Base-by-base conservation (phyloP, 2,329 filamentous ascomycete genomes). In the Lojkania enalia region DNA sequence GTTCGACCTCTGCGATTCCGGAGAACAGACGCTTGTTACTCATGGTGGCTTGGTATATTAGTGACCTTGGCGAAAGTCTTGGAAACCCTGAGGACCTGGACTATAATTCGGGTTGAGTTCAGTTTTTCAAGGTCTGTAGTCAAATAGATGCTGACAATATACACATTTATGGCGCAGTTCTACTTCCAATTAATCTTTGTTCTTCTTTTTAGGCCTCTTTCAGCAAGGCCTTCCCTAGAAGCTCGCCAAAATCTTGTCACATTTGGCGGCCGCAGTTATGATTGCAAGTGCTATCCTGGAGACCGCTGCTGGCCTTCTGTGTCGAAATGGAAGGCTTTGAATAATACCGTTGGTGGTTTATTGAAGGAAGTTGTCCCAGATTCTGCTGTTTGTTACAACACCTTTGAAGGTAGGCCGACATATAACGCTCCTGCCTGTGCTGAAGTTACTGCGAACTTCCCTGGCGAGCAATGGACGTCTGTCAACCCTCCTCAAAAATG, bases 331-430 rank as follows among this genome's bases (percentile, higher is more conserved):
- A 39, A 16, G 12, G 19, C 33, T 9, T 29, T 44, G 32, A 44
- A 44, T 33, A 39, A 9, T 7, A 44, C 41, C 13, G 41, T 44
- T 11, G 21, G 21, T 9, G 33, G 41, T 9, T 9, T 9, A 7
- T 67, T 61, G 19, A 43, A 37, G 20, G 20, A 21, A 37, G 42
- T 44, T 23, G 29, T 39, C 36, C 42, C n/a, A 31, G 19, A 41
- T 21, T 9, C 7, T 9, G 39, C 39, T 5, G 39, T 41, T 7
- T 47, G 44, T 27, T 36, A 47, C 19, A 30, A 43, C 20, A 23
- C 35, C 4, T 36, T 46, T 14, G n/a, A 37, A 42, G 35, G 43
- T 9, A 49, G 19, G 14, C n/a, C 27, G 20, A 47, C 44, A 35
- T 47, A 43, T 33, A 35, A 47, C 20, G 39, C 38, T 4, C 20